Percentiles rank a stretch among this genome's conserved stretches.
phyloP scores from a whole-genome alignment of 2,329 filamentous ascomycete species.

The Trichoderma polysporum region DNA sequence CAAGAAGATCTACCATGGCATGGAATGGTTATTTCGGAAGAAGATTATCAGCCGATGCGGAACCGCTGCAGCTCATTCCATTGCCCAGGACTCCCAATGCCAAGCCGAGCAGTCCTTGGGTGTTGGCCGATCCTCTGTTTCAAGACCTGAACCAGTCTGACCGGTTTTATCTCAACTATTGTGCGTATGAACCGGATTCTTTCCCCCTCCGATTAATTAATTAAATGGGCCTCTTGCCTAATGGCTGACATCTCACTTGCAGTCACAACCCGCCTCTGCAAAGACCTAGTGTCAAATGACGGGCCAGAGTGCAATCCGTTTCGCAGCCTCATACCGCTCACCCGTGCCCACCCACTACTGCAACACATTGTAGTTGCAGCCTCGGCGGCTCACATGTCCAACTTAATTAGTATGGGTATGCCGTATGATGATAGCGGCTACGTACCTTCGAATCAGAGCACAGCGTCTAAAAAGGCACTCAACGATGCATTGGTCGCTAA shows the following conservation, averaged over 20 bases:
- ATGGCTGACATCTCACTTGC: background rate
- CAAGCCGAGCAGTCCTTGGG: conserved; percentile 34
- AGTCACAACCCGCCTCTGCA: conserved; percentile 53
- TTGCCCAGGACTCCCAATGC: conserved; percentile 24
- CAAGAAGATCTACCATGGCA: background rate
- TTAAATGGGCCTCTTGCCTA: background rate
- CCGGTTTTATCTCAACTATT: conserved; percentile 44
- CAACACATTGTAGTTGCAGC: conserved; percentile 49
- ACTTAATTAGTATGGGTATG: conserved; percentile 35
- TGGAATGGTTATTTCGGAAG: background rate
- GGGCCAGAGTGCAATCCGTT: conserved; percentile 47
- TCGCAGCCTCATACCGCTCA: conserved; percentile 44
- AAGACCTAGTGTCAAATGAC: conserved; percentile 51
- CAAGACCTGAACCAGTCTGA: conserved; percentile 55
- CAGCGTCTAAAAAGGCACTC: conserved; percentile 33
- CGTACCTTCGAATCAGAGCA: conserved; percentile 18
- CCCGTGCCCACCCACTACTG: conserved; percentile 42
- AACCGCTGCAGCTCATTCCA: conserved; percentile 30
- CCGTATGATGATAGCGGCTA: background rate
- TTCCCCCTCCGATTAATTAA: background rate
- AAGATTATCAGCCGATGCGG: background rate
- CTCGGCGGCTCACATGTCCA: conserved; percentile 49
- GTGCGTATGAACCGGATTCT: conserved; percentile 29
- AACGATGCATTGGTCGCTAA: conserved; percentile 48
- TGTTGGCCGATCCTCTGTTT: conserved; percentile 44